Conservation (phyloP, 208 protist genomes). For the Trypanosoma rangeli region DNA sequence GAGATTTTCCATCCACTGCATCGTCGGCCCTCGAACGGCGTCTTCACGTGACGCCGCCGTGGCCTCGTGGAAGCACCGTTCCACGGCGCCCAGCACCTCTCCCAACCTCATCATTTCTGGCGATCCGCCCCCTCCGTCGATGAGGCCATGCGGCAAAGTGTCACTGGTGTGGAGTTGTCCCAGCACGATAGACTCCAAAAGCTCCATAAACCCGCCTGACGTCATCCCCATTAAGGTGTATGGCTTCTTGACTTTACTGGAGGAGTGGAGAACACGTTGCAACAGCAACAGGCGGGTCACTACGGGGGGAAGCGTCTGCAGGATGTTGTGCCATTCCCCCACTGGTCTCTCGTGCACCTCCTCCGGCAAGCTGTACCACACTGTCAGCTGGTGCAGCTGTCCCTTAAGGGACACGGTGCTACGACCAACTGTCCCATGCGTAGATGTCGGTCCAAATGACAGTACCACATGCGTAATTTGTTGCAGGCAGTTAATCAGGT, state of each 20-base stretch:
- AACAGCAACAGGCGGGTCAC: conserved; percentile 35
- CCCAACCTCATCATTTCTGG: conserved; percentile 3
- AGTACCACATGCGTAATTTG: conserved; percentile 20
- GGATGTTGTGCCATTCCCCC: conserved; percentile 22
- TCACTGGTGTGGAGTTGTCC: neutral
- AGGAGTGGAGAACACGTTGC: conserved; percentile 27
- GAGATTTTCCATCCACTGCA: conserved; percentile 8
- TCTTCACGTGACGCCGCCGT: neutral
- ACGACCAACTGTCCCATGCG: conserved; percentile 21
- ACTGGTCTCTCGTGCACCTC: conserved; percentile 4
- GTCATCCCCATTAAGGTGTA: conserved; percentile 17
- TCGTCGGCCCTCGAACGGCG: neutral
- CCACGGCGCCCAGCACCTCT: conserved; percentile 22
- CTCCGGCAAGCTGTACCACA: conserved; percentile 35
- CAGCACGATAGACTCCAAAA: conserved; percentile 25
- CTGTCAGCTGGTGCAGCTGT: conserved; percentile 25
- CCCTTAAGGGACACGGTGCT: conserved; percentile 41
- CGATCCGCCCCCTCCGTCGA: neutral
- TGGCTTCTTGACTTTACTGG: conserved; percentile 5
- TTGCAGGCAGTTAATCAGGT: conserved; percentile 26
- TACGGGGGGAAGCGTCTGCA: conserved; percentile 30
- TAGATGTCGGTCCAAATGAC: conserved; percentile 18
- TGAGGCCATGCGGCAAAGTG: neutral
- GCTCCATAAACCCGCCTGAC: conserved; percentile 16
- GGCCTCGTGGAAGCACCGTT: conserved; percentile 22